Percentiles rank a stretch among this genome's conserved stretches.
phyloP scores from a whole-genome alignment of 495 filamentous ascomycete species.

The Mycothermus thermophilus region DNA sequence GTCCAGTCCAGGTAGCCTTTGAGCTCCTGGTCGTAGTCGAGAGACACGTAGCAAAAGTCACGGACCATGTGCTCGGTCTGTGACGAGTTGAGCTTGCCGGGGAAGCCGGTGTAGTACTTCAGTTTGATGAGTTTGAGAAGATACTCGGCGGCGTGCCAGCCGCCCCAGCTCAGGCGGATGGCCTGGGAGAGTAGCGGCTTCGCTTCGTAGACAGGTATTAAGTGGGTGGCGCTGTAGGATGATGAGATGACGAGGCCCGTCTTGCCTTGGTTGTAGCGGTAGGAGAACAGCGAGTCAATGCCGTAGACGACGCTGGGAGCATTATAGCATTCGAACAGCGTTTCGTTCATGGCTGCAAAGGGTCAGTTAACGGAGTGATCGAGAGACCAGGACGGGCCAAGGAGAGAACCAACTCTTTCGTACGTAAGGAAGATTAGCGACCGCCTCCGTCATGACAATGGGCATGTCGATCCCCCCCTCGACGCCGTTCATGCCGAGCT shows the following conservation, averaged over 20 bases:
- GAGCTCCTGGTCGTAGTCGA: conserved; percentile 67
- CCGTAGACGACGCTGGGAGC: conserved; percentile 82
- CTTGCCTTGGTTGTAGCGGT: conserved; percentile 77
- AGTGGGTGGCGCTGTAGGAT: conserved; percentile 81
- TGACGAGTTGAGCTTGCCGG: conserved; percentile 64
- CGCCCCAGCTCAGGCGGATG: conserved; percentile 88
- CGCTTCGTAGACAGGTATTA: conserved; percentile 82
- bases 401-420: conserved; percentile 52
- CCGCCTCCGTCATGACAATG: conserved; percentile 89
- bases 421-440: conserved; percentile 78
- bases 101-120: conserved; percentile 79
- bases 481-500: conserved; percentile 69
- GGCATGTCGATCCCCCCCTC: conserved; percentile 65
- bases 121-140: conserved; percentile 73
- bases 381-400: neutral
- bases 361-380: conserved; percentile 1
- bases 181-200: conserved; percentile 73
- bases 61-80: conserved; percentile 78
- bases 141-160: conserved; percentile 78
- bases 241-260: conserved; percentile 84
- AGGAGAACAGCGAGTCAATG: conserved; percentile 92
- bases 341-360: conserved; percentile 76
- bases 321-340: conserved; percentile 87
- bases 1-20: conserved; percentile 67
- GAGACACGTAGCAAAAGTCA: conserved; percentile 81